A percentile compares a stretch with the other conserved stretches of the same genome.
Evolutionary conservation across 2,329 filamentous ascomycete species (phyloP).

Genomic region (Alternaria sp.): DNA sequence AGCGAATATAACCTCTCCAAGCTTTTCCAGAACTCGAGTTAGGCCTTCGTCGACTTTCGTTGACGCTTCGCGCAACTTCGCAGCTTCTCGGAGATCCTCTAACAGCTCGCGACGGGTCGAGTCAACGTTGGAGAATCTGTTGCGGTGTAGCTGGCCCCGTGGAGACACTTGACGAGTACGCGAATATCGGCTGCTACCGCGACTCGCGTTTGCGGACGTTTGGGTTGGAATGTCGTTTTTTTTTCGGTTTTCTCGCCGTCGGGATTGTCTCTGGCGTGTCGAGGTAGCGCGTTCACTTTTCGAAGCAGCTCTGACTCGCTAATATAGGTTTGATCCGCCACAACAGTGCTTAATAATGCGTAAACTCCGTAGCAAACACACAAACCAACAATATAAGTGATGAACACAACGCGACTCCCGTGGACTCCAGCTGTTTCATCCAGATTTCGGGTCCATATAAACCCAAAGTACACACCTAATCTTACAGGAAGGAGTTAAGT

Average conservation of each 20-base stretch:
- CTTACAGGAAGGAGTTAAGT: constrained; percentile 1
- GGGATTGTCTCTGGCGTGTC: no score
- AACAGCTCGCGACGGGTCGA: not conserved
- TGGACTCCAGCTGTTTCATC: not conserved
- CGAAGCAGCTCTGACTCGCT: not conserved
- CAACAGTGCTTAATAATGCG: not conserved
- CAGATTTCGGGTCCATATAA: constrained; percentile 1
- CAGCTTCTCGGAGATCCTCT: not conserved
- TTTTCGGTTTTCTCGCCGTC: no score
- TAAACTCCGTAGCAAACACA: not conserved
- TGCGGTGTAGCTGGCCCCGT: not conserved
- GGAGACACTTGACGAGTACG: not conserved
- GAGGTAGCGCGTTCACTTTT: not conserved
- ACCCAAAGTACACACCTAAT: constrained; percentile 6
- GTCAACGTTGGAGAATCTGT: not conserved
- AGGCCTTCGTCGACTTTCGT: not conserved
- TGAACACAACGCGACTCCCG: constrained; percentile 1
- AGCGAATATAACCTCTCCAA: not conserved
- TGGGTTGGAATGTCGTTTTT: no score
- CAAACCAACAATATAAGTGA: constrained; percentile 1
- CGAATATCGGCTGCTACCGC: no score
- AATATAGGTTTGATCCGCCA: not conserved
- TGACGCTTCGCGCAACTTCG: not conserved
- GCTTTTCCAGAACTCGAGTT: not conserved
- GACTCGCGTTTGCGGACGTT: no score